Evolutionary conservation across 1,284 basidiomycete species (phyloP).

Genomic region (Ustilago tritici): DNA sequence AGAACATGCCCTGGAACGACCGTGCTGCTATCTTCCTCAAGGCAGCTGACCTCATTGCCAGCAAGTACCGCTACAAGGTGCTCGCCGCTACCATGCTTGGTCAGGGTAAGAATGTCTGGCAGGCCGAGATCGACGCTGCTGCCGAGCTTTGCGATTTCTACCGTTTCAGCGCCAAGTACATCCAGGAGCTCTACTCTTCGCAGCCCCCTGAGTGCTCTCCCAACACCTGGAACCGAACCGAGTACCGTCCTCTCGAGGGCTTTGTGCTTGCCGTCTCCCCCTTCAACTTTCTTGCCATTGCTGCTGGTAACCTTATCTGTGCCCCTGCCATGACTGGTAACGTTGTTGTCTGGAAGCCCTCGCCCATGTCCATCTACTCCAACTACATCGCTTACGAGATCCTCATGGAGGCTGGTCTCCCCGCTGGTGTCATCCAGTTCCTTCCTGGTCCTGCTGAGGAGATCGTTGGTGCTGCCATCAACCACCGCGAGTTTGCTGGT

Average conservation of each 20-base stretch:
- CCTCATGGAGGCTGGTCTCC: constrained; percentile 91
- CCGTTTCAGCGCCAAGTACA: constrained; percentile 95
- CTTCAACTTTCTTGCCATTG: constrained; percentile 83
- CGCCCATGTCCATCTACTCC: constrained; percentile 92
- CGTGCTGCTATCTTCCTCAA: constrained; percentile 97
- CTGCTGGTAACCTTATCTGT: constrained; percentile 60
- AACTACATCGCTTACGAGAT: constrained; percentile 94
- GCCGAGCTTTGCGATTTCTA: constrained; percentile 96
- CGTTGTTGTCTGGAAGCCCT: constrained; percentile 96
- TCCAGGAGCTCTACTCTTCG: constrained; percentile 90
- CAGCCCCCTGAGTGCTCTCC: constrained; percentile 88
- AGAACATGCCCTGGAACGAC: constrained; percentile 93
- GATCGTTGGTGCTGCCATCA: constrained; percentile 71
- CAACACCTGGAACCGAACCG: constrained; percentile 94
- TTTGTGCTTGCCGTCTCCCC: constrained; percentile 97
- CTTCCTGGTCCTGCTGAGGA: constrained; percentile 75
- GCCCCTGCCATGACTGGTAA: constrained; percentile 95
- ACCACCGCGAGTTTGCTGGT: constrained; percentile 83
- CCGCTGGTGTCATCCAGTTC: constrained; percentile 95
- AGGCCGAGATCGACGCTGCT: constrained; percentile 98
- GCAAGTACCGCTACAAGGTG: constrained; percentile 91
- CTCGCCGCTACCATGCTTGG: constrained; percentile 97
- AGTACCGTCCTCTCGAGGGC: constrained; percentile 95
- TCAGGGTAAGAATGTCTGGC: constrained; percentile 99
- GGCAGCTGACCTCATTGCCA: constrained; percentile 82